Evolutionary conservation across 2,329 filamentous ascomycete species (phyloP).

Genomic region (Fusarium compactum): DNA sequence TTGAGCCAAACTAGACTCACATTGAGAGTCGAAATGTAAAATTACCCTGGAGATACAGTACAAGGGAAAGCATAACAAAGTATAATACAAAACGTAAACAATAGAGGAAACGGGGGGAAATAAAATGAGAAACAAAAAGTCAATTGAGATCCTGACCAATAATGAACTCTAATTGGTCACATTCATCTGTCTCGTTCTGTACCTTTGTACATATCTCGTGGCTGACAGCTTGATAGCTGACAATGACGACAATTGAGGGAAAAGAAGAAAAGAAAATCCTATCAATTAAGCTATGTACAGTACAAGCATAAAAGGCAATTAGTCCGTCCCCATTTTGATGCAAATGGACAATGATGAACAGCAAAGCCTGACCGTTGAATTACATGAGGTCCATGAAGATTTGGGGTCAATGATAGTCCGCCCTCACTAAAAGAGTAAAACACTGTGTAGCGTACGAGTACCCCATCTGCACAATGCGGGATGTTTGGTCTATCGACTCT

Average conservation of each 20-base stretch:
- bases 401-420: background rate
- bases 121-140: constrained; percentile 13
- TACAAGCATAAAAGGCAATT: constrained; percentile 4
- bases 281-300: background rate
- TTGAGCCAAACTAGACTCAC: constrained; percentile 12
- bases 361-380: background rate
- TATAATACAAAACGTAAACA: constrained; percentile 23
- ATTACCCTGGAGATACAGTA: constrained; percentile 21
- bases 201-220: constrained; percentile 21
- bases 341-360: constrained; percentile 11
- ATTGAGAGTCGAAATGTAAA: constrained; percentile 14
- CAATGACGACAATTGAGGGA: constrained; percentile 5
- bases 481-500: constrained; percentile 28
- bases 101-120: constrained; percentile 2
- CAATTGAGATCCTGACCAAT: constrained; percentile 17
- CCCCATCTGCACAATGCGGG: constrained; percentile 15
- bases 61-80: constrained; percentile 15
- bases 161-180: constrained; percentile 13
- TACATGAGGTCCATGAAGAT: constrained; percentile 8
- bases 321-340: constrained; percentile 22
- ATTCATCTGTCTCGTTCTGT: background rate
- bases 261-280: background rate
- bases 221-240: constrained; percentile 38
- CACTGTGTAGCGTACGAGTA: background rate
- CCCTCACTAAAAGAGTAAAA: constrained; percentile 6